Percentiles rank a stretch among this genome's conserved stretches.
phyloP scores from a whole-genome alignment of 352 stramenopile species.

The Phytophthora colocasiae region DNA sequence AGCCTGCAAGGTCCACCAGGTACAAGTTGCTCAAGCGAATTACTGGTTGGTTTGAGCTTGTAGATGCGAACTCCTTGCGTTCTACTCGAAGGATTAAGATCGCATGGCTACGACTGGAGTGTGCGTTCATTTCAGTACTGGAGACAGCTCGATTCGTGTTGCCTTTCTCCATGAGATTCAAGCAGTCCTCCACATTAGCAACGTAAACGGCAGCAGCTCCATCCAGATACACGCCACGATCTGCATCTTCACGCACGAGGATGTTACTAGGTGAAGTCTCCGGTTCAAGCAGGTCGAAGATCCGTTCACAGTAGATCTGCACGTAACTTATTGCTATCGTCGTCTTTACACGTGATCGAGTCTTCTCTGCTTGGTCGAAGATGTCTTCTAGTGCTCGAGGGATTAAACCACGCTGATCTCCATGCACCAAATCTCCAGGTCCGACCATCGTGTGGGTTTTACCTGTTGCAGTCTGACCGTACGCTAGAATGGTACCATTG shows the following conservation, averaged over 20 bases:
- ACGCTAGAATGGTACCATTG: conserved; percentile 75
- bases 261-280: conserved; percentile 50
- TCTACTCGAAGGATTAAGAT: conserved; percentile 88
- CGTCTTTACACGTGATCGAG: conserved; percentile 42
- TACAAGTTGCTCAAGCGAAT: conserved; percentile 71
- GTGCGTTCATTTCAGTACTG: conserved; percentile 88
- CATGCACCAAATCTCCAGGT: conserved; percentile 39
- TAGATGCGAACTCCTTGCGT: conserved; percentile 56
- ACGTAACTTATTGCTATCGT: conserved; percentile 72
- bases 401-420: conserved; percentile 59
- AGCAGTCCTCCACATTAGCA: conserved; percentile 52
- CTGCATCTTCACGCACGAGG: conserved; percentile 66
- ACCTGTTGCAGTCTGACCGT: conserved; percentile 69
- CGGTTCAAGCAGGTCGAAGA: conserved; percentile 72
- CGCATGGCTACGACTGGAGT: conserved; percentile 87
- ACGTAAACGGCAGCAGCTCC: conserved; percentile 55
- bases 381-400: conserved; percentile 68
- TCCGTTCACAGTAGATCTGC: conserved; percentile 86
- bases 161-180: conserved; percentile 51
- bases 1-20: conserved; percentile 75
- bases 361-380: conserved; percentile 49
- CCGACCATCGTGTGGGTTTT: conserved; percentile 83
- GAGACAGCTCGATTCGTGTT: conserved; percentile 81
- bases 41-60: conserved; percentile 31
- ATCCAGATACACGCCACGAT: conserved; percentile 73